Evolutionary conservation across 768 basidiomycete genomes (phyloP), one percentile per base, ranked within the genome.

Genomic region (Crucibulum laeve): DNA sequence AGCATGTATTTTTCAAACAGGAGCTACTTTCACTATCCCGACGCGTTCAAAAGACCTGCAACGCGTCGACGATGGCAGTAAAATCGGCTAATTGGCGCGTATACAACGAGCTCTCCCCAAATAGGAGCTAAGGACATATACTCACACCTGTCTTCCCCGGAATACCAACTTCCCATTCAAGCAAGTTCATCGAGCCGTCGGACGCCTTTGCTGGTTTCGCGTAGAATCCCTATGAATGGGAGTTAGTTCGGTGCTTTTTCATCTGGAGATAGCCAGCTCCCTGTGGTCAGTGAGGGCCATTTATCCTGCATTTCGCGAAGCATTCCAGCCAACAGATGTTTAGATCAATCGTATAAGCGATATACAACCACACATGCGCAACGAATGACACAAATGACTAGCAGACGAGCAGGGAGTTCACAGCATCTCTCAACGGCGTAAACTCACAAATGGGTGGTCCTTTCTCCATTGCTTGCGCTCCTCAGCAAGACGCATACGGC

Each of bases 381-480:
- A n/a, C n/a, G 35, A 17, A 36, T 17, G 17, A 6, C 35, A 36
- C 10, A 36, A 7, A 6, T 10, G 18, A 8, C 35, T 8, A 36
- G 39, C 26, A 11, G 34, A 21, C 22, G 32, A 38, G 22, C 40
- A 35, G 35, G 6, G n/a, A 47, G 24, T 48, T 25, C 25, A 30
- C 5, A 46, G 26, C 43, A 35, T 38, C 15, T 42, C 17, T 21
- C 25, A 25, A 8, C 8, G 35, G 45, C 4, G 30, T 30, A 15
- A 15, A 77, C 91, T 68, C 65, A 97, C 96, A 55, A 95, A 97
- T 23, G 96, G 96, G 65, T 99, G 96, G 53, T 98, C 96, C 65
- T 94, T 98, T 46, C 96, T 70, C 96, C 96, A 99, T 58, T 94
- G 91, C 69, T 99, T 99, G 58, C 96, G 82, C 67, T 99, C 96